Evolutionary conservation across 441 rosid genomes (phyloP), one percentile per base, ranked within the genome.

Genomic region (Euphorbia schlechtendalii): DNA sequence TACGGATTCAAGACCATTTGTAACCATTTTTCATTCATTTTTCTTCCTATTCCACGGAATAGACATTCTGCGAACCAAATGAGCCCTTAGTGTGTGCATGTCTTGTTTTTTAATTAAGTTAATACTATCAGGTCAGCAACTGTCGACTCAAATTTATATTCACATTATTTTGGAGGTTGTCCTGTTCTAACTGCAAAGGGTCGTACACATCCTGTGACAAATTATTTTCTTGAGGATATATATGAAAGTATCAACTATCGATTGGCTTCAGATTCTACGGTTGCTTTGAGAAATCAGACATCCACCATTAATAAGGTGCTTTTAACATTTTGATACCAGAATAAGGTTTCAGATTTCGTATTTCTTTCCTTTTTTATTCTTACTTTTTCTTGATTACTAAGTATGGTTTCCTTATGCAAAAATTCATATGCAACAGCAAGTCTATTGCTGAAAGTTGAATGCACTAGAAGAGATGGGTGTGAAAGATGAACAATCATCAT

Each of bases 121-220:
- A 18, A 63, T 67, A 30, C 40, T 62, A n/a, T 71, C 81, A 90
- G 98, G 98, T 93, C 98, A 40, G 98, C 98, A 64, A 93, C 98
- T 13, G 98, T 93, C 74, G 94, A 93, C 80, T 86, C 98, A 52
- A 77, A 74, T 71, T 80, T 84, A 65, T 90, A 90, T 75, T 90
- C 97, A 59, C 80, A 83, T 60, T 93, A 90, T 78, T 93, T 90
- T 80, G 89, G 88, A 65, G 76, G 81, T 69, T 93, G 97, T 74
- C 96, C 98, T 56, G 92, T 93, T 56, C 83, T 93, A 65, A 81
- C 89, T 70, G 97, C 97, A 48, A 77, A 84, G 77, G 98, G 96
- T 71, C 82, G 96, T 56, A 88, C 92, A 51, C 96, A 93, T 78
- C 92, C 92, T 2, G 98, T 90, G 82, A 79, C 82, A 36, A 75